phyloP scores from a whole-genome alignment of 2,329 filamentous ascomycete species.

The Cladosporium colombiae region DNA sequence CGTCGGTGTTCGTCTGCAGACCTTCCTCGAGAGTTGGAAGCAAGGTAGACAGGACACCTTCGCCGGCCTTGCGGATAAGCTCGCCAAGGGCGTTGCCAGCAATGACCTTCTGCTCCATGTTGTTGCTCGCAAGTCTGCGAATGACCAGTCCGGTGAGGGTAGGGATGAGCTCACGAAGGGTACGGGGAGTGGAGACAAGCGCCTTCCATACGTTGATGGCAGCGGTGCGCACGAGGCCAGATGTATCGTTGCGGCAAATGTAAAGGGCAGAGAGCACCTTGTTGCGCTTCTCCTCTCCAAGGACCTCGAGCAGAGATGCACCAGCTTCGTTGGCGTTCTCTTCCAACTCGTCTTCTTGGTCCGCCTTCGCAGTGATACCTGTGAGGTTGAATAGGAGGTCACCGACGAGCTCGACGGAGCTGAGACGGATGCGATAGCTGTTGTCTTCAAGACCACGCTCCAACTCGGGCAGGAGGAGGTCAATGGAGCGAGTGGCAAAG shows the following conservation, averaged over 20 bases:
- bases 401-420: constrained; percentile 94
- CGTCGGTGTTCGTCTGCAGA: constrained; percentile 81
- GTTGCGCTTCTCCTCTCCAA: constrained; percentile 95
- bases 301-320: constrained; percentile 86
- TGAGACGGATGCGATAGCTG: constrained; percentile 95
- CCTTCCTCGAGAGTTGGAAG: constrained; percentile 92
- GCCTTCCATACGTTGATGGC: constrained; percentile 97
- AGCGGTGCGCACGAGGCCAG: constrained; percentile 82
- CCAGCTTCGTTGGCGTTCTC: constrained; percentile 83
- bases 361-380: constrained; percentile 78
- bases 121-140: constrained; percentile 86
- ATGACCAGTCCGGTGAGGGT: constrained; percentile 95
- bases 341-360: constrained; percentile 77
- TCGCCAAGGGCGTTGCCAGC: constrained; percentile 96
- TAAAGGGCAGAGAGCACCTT: constrained; percentile 96
- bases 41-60: constrained; percentile 83
- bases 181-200: constrained; percentile 85
- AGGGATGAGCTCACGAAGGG: constrained; percentile 91
- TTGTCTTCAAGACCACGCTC: constrained; percentile 97
- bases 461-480: constrained; percentile 88
- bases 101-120: constrained; percentile 98
- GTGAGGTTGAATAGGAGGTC: constrained; percentile 97
- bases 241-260: constrained; percentile 96
- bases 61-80: constrained; percentile 93
- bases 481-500: constrained; percentile 91